Base-by-base conservation (phyloP, 2,329 filamentous ascomycete species). In the Ilyonectria sp. region DNA sequence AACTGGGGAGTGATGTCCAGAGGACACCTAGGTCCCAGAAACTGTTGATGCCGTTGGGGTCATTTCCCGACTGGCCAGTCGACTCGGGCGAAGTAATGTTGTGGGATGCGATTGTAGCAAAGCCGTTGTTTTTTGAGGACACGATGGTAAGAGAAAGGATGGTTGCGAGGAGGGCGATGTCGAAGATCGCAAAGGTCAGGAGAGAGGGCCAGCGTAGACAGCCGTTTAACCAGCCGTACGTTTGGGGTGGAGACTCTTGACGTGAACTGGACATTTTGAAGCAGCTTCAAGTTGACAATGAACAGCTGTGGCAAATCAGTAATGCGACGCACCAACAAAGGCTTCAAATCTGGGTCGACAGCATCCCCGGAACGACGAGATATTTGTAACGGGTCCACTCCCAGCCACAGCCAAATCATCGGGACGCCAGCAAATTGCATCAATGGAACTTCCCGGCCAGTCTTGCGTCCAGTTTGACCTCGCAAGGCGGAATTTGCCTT, bases 151-250 rank as follows among this genome's bases (percentile, higher is more conserved):
- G 46, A 5, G 57, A 35, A 21, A 68, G 40, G 44, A 68, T 54
- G 7, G 56, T 61, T 9, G 40, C 33, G 5, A 49, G 11, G 40
- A 68, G 65, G 21, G 65, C 52, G n/a, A 68, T 53, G 44, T 65
- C 57, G 35, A 68, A 1, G 35, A 57, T 46, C 17, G 43, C 33
- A 19, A 68, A 68, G n/a, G 49, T 15, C 17, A 68, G 21, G 23
- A 68, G 62, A 19, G 65, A 68, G 15, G 65, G 65, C 65, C 61
- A 65, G 47, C 53, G 62, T 29, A 68, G 33, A 44, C 61, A 60
- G 17, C 33, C n/a, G n/a, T 55, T 60, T 29, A 68, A 17, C 65
- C 65, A 68, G n/a, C 65, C 65, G n/a, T 64, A 68, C 9, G 62
- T 5, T 26, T 60, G 55, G 7, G 60, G 9, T 4, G 59, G 31